phyloP scores from a whole-genome alignment of 495 filamentous ascomycete species.

The Aspergillus bertholletiae region DNA sequence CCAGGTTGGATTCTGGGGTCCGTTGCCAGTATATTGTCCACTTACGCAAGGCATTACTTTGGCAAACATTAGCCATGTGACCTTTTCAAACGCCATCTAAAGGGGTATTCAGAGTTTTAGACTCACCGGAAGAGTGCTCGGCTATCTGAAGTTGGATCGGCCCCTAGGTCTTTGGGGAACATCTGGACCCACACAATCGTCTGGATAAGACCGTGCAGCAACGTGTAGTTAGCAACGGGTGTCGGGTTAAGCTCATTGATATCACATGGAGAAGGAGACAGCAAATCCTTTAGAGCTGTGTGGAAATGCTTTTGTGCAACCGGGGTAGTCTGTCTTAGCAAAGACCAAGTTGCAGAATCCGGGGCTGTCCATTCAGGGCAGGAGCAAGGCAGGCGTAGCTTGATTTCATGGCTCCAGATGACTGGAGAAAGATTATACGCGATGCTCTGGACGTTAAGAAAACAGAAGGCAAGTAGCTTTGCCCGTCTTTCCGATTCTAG shows the following conservation, averaged over 20 bases:
- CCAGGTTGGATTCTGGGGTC: constrained; percentile 37
- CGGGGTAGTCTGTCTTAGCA: constrained; percentile 1
- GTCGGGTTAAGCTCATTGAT: neutral
- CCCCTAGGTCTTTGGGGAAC: neutral
- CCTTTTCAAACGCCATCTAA: neutral
- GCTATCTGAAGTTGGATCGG: neutral
- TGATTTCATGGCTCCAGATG: constrained; percentile 8
- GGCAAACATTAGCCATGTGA: neutral
- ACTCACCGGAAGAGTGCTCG: neutral
- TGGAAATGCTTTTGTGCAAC: neutral
- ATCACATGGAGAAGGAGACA: neutral
- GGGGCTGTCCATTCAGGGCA: constrained; percentile 14
- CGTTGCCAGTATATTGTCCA: constrained; percentile 54
- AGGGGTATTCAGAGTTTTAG: neutral
- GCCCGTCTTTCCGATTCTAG: constrained; percentile 9
- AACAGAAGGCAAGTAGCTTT: constrained; percentile 13
- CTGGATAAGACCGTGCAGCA: constrained; percentile 58
- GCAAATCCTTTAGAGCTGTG: neutral
- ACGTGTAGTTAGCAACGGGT: constrained; percentile 54
- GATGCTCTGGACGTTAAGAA: constrained; percentile 10
- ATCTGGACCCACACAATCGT: constrained; percentile 38
- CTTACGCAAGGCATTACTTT: constrained; percentile 42
- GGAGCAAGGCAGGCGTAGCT: constrained; percentile 10
- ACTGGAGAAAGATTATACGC: constrained; percentile 7
- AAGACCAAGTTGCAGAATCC: constrained; percentile 2